Conservation (phyloP, 495 filamentous ascomycete genomes). For the Bombardia bombarda region DNA sequence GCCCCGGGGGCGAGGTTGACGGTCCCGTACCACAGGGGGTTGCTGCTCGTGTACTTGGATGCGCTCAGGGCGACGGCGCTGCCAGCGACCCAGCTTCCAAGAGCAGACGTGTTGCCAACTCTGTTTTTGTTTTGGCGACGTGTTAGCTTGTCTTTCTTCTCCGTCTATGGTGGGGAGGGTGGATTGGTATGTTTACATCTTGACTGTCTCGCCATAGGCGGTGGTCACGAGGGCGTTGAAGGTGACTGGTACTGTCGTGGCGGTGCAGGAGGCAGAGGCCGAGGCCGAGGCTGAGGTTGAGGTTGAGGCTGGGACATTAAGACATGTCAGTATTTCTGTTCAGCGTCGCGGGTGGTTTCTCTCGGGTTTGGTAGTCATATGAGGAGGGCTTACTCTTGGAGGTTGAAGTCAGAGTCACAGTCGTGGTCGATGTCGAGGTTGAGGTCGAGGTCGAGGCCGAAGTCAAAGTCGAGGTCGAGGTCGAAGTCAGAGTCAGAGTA, state of each 20-base stretch:
- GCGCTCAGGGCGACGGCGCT: slow-evolving; percentile 46
- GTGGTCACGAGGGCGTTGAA: slow-evolving; percentile 52
- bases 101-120: slow-evolving; percentile 43
- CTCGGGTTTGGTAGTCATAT: too few relatives aligned
- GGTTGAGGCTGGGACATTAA: not conserved
- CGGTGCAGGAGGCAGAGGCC: slow-evolving; percentile 22
- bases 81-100: slow-evolving; percentile 49
- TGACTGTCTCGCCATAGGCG: slow-evolving; percentile 48
- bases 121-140: slow-evolving; percentile 1
- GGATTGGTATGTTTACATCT: slow-evolving; percentile 28
- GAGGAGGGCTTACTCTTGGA: too few relatives aligned
- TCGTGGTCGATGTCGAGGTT: not conserved
- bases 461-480: not conserved
- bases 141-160: not conserved
- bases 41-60: slow-evolving; percentile 44
- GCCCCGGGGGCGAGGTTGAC: slow-evolving; percentile 43
- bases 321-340: too few relatives aligned
- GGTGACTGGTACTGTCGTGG: slow-evolving; percentile 44
- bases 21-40: slow-evolving; percentile 51
- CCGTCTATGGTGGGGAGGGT: not conserved
- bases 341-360: too few relatives aligned
- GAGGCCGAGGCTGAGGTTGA: slow-evolving; percentile 1
- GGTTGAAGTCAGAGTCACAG: slow-evolving; percentile 1
- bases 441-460: not conserved
- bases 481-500: not conserved